Base-by-base conservation (phyloP, 768 basidiomycete species). In the Pisolithus microcarpus region DNA sequence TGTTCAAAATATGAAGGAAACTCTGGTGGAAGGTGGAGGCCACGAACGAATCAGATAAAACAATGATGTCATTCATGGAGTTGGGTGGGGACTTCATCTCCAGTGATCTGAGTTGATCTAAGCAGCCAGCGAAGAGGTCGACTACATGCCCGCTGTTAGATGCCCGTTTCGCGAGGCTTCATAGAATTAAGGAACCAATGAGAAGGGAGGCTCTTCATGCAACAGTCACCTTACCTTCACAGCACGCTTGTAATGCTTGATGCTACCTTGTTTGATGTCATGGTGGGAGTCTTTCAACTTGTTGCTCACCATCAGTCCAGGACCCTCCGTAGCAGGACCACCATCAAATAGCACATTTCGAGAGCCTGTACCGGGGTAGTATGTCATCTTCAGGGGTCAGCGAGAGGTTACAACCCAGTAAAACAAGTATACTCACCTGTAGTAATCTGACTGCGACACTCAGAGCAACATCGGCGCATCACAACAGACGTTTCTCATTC, bases 241-340 rank as follows among this genome's bases (percentile, higher is more conserved):
- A n/a, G n/a, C n/a, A n/a, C n/a, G n/a, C n/a, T n/a, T n/a, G n/a
- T 21, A 47, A 43, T 51, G 37, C 39, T 38, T 98, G 39, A 87
- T 93, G 56, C 23, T 24, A 24, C 23, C 82, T 87, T 92, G 78
- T 62, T 99, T 95, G 60, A 98, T 98, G 62, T 99, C 96, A 70
- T 98, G 95, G 66, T 99, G 96, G 8, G 93, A 96, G 48, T 99
- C 96, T 70, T 91, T 89, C 50, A 98, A 75, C 70, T 98, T 94
- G 56, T 90, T 90, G 69, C 80, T 87, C 50, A 98, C 96, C 30
- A 97, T 93, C 83, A 93, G 83, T n/a, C 96, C 96, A 0, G 96
- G 96, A 2, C 96, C 96, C 63, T 97, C 93, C 2, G 95, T 96
- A 11, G 87, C 86, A 15, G 96, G 91, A 26, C 96, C 96, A 59